Base-by-base conservation (phyloP, 495 filamentous ascomycete genomes). In the Annulohypoxylon moriforme region DNA sequence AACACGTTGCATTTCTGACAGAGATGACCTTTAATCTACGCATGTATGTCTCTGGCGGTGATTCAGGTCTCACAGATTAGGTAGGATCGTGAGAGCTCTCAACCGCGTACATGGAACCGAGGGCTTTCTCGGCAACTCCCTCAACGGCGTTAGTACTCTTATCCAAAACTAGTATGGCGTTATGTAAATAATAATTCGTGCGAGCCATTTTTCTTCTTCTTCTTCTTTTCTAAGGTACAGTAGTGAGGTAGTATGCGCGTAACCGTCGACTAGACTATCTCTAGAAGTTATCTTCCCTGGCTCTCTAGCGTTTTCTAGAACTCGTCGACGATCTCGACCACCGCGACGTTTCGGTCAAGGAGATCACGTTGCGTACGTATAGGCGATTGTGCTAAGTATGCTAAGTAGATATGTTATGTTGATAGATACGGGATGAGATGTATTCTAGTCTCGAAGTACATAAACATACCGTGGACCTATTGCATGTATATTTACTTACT, bases 1-100 rank as follows among this genome's bases (percentile, higher is more conserved):
- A 67, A 58, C 66, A 67, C 57, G 66, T 69, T 73, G 71, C 66
- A 73, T 69, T 69, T 61, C 61, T 66, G 58, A 59, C 71, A 67
- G 57, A 61, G 10, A 62, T 66, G 66, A 59, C 70, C 36, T 40
- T 60, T 55, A 68, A 68, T 68, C 38, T 64, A 69, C 53, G 47
- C 57, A 71, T 52, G 58, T 73, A 73, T 73, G 71, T 73, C 71
- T 73, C 71, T 73, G 49, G 38, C 25, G 50, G 29, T 36, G 33
- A 65, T 38, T 27, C 47, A 58, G 60, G 70, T 69, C 66, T 66
- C 66, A 64, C 50, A 69, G 71, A 73, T 69, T 61, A 73, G 66
- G 71, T 73, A 59, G 71, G 71, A 73, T 73, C 71, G 71, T 59
- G 65, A 69, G 65, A 7, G 64, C 53, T 62, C 56, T 42, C 56